Evolutionary conservation across 1,284 basidiomycete species (phyloP), one percentile per base, ranked within the genome.

Genomic region (Cerioporus squamosus): DNA sequence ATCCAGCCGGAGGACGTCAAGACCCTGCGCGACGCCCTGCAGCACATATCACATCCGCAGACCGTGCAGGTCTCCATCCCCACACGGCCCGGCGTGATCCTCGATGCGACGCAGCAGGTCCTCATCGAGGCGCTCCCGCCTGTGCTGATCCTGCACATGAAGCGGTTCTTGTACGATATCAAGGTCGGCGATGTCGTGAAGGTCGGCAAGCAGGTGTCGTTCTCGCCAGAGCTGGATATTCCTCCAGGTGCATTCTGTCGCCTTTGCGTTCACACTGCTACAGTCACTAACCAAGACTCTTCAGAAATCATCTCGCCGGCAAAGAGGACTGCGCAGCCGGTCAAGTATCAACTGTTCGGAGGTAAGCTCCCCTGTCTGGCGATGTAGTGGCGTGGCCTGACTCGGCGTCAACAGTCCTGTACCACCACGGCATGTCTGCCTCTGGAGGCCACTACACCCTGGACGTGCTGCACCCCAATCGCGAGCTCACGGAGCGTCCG

Each of bases 401-500:
- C 29, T 40, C 18, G 18, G 20, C n/a, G 48, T 50, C 36, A 46
- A 0, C 67, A 92, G 95, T 91, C 20, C 79, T 98, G 8, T 98
- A 98, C 74, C 97, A 99, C 74, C 96, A 99, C 69, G 97, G 97
- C 2, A 79, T 83, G 46, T 92, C 91, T 14, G 95, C 97, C 0
- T 89, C 88, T 0, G 96, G 96, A 7, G 97, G 97, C 0, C 96
- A 98, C 74, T 99, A 98, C 77, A 99, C 96, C 1, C 86, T 97
- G 44, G 91, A 96, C 63, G 92, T 97, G 1, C 78, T 96, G 8
- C 90, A 94, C 61, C 91, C 93, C 20, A 86, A 87, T 65, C 83
- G 86, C 14, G 85, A 85, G 67, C 74, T 79, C 47, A 73, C 70
- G 64, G 71, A 74, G 22, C 70, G 71, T 50, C 74, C 73, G 23